phyloP scores from a whole-genome alignment of 2,329 filamentous ascomycete species.

The Cercospora sp. region DNA sequence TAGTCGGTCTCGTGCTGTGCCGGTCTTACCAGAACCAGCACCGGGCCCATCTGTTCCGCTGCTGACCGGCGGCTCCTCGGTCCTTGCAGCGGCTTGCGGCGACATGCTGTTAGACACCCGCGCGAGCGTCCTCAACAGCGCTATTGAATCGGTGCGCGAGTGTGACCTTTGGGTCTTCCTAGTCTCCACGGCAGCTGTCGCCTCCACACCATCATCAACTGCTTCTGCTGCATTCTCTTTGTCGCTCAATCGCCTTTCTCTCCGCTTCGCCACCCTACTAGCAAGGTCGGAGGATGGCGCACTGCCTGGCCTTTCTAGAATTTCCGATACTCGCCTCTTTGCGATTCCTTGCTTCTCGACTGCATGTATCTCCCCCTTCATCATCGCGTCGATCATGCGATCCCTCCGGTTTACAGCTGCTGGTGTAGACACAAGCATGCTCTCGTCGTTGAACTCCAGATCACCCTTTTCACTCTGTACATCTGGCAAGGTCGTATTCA shows the following conservation, averaged over 20 bases:
- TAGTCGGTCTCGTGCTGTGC: slow-evolving; percentile 2
- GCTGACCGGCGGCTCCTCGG: neutral
- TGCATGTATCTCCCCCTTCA: slow-evolving; percentile 45
- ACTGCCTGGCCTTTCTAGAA: slow-evolving; percentile 13
- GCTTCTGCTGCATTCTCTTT: slow-evolving; percentile 15
- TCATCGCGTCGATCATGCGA: slow-evolving; percentile 46
- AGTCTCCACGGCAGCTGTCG: neutral
- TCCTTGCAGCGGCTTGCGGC: slow-evolving; percentile 38
- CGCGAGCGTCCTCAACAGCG: slow-evolving; percentile 49
- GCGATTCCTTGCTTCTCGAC: slow-evolving; percentile 34
- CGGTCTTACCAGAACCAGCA: neutral
- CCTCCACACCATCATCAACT: neutral
- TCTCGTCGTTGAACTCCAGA: slow-evolving; percentile 49
- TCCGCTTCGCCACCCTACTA: slow-evolving; percentile 11
- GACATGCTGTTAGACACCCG: slow-evolving; percentile 46
- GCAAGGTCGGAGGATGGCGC: slow-evolving; percentile 16
- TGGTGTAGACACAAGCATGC: slow-evolving; percentile 52
- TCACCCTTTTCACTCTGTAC: slow-evolving; percentile 36
- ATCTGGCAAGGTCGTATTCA: slow-evolving; percentile 31
- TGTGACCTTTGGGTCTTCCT: slow-evolving; percentile 23
- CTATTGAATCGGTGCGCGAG: slow-evolving; percentile 47
- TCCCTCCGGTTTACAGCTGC: slow-evolving; percentile 36
- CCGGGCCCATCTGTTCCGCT: neutral
- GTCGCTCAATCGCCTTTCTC: slow-evolving; percentile 17
- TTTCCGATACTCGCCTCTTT: slow-evolving; percentile 17